Evolutionary conservation across 768 basidiomycete species (phyloP).

Genomic region (Mycena leptocephala): DNA sequence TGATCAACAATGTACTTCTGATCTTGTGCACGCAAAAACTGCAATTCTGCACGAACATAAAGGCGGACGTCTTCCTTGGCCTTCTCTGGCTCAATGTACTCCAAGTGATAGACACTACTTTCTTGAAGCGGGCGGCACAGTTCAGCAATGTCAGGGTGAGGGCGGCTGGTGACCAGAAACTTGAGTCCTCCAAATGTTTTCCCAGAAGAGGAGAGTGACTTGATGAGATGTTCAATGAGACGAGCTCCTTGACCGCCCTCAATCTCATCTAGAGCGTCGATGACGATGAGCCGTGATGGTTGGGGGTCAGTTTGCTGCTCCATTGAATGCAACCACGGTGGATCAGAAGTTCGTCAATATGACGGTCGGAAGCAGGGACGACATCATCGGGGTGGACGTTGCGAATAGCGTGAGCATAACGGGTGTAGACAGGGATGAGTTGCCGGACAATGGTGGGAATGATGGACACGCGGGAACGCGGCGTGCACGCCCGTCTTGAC

Average conservation of each 20-base stretch:
- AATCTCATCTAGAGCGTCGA: not conserved
- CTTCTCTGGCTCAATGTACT: not conserved
- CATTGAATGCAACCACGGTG: not conserved
- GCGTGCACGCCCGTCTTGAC: not conserved
- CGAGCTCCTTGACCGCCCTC: not conserved
- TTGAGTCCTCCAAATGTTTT: not conserved
- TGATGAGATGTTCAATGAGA: not conserved
- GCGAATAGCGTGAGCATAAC: not conserved
- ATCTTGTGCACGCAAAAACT: not conserved
- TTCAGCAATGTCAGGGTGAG: not conserved
- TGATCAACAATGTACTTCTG: not conserved
- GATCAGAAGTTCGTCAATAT: not conserved
- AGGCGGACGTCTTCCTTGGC: not conserved
- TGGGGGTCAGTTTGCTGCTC: not conserved
- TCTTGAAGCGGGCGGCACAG: not conserved
- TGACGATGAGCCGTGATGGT: not conserved
- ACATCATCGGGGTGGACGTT: not conserved
- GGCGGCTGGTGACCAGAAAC: not conserved
- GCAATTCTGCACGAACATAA: not conserved
- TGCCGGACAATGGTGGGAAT: conserved; percentile 6
- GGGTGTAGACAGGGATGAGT: not conserved
- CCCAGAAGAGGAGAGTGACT: not conserved
- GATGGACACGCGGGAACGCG: not conserved
- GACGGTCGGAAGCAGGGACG: not conserved
- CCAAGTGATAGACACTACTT: not conserved